phyloP scores from a whole-genome alignment of 2,329 filamentous ascomycete species.

The Pseudogymnoascus sp. region DNA sequence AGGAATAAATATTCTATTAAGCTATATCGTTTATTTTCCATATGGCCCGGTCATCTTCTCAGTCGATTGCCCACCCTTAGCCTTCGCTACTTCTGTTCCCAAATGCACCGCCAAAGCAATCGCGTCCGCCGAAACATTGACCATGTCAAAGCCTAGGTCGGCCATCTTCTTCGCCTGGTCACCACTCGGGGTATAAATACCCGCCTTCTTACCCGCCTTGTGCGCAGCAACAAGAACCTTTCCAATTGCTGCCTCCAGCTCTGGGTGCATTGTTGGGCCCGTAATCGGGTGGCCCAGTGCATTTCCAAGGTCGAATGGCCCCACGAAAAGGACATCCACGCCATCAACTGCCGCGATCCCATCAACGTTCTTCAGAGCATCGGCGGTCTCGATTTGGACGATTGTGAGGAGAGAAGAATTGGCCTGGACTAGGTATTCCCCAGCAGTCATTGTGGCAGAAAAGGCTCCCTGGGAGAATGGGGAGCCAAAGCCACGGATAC shows the following conservation, averaged over 20 bases:
- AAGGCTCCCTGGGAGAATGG: slow-evolving; percentile 47
- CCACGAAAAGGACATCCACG: slow-evolving; percentile 57
- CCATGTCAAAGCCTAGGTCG: slow-evolving; percentile 54
- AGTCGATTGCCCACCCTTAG: slow-evolving; percentile 33
- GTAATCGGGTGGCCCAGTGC: slow-evolving; percentile 56
- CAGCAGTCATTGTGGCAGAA: slow-evolving; percentile 39
- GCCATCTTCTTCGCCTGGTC: slow-evolving; percentile 48
- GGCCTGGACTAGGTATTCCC: slow-evolving; percentile 49
- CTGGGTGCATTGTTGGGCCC: slow-evolving; percentile 49
- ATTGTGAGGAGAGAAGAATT: slow-evolving; percentile 53
- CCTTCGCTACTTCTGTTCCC: slow-evolving; percentile 40
- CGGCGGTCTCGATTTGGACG: slow-evolving; percentile 60
- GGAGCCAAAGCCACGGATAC: slow-evolving; percentile 48
- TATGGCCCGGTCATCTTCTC: slow-evolving; percentile 25
- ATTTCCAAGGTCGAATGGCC: slow-evolving; percentile 60
- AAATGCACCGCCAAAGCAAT: slow-evolving; percentile 42
- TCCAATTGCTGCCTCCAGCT: slow-evolving; percentile 52
- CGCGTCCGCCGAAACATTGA: slow-evolving; percentile 50
- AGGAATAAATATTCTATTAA: background rate
- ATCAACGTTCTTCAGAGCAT: slow-evolving; percentile 53
- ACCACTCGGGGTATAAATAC: slow-evolving; percentile 50
- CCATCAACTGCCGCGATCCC: slow-evolving; percentile 53
- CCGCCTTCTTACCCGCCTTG: slow-evolving; percentile 58
- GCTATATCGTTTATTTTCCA: slow-evolving; percentile 23
- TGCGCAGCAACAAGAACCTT: slow-evolving; percentile 50